Percentiles rank a stretch among this genome's conserved stretches.
These are phyloP conservation scores for Colletotrichum graminicola DNA, from an alignment of 2,329 filamentous ascomycete species.

Conservation along the genomic window DNA sequence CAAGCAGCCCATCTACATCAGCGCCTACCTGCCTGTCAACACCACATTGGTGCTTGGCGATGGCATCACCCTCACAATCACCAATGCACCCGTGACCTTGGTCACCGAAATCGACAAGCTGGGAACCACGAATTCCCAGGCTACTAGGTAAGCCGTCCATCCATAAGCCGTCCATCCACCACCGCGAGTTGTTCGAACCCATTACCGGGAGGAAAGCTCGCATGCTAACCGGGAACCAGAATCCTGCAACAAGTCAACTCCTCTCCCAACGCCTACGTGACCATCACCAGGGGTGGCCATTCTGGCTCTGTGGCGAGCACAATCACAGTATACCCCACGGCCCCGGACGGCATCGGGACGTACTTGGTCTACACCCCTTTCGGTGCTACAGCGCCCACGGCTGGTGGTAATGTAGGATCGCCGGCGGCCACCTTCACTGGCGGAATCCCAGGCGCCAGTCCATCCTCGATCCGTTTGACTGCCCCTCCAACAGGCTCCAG, in stretches of 20 bases:
- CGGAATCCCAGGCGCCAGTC: constrained; percentile 18
- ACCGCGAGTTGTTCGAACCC: neutral
- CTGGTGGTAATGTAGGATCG: constrained; percentile 10
- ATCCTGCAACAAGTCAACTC: constrained; percentile 22
- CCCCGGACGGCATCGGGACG: constrained; percentile 27
- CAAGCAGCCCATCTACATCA: constrained; percentile 40
- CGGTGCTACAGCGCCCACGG: neutral
- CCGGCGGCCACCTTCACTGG: constrained; percentile 20
- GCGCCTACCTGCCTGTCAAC: constrained; percentile 35
- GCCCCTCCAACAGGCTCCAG: neutral
- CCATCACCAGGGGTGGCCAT: constrained; percentile 32
- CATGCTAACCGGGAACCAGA: constrained; percentile 10
- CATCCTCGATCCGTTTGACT: constrained; percentile 21
- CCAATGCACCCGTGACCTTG: constrained; percentile 35
- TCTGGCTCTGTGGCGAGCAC: constrained; percentile 33
- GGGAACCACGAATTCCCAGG: constrained; percentile 28
- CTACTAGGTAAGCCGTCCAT: constrained; percentile 27
- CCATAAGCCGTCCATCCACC: too few species aligned
- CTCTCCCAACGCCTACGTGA: constrained; percentile 34
- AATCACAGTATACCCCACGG: constrained; percentile 31
- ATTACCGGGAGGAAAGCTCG: rapidly evolving
- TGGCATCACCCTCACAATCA: constrained; percentile 37
- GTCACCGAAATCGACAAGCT: constrained; percentile 39
- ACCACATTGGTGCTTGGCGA: constrained; percentile 36
- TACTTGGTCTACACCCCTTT: constrained; percentile 36